Conservation (phyloP, 805 yeast species). For the Cyberlindnera petersonii region DNA sequence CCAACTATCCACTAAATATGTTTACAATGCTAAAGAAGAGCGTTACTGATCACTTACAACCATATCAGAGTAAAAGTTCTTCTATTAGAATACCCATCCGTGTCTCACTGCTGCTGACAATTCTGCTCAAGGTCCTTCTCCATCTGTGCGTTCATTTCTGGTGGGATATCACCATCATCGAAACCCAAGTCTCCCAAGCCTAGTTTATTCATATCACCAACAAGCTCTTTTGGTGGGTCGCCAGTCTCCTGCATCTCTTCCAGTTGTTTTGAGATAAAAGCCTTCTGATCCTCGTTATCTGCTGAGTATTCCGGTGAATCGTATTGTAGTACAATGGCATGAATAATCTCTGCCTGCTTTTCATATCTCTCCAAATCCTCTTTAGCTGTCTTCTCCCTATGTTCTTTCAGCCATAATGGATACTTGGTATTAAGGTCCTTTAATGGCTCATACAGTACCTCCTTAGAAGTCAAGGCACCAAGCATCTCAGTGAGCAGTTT, state of each 20-base stretch:
- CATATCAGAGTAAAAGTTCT: too few relatives aligned
- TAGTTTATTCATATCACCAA: conserved; percentile 48
- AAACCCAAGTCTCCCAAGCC: conserved; percentile 41
- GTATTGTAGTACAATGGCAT: conserved; percentile 58
- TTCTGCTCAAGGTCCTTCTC: conserved; percentile 47
- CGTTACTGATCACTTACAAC: too few relatives aligned
- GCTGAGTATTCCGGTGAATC: conserved; percentile 64
- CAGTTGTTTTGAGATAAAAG: conserved; percentile 51
- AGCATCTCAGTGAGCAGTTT: conserved; percentile 68
- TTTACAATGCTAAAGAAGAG: too few relatives aligned
- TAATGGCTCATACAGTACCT: conserved; percentile 82
- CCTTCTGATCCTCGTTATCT: conserved; percentile 36
- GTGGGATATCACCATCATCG: conserved; percentile 49
- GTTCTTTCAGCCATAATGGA: conserved; percentile 62
- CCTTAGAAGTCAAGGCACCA: conserved; percentile 78
- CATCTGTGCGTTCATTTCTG: conserved; percentile 10
- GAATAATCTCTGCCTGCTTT: conserved; percentile 59
- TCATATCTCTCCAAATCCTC: conserved; percentile 52
- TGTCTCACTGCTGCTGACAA: conserved; percentile 36
- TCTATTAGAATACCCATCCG: too few relatives aligned
- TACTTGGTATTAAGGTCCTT: conserved; percentile 73
- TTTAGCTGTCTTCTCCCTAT: conserved; percentile 35
- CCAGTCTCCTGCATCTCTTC: conserved; percentile 73
- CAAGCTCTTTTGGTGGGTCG: conserved; percentile 73
- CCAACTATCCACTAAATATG: too few relatives aligned